These are phyloP conservation scores for Yamadazyma dushanensis DNA, from an alignment of 1,139 yeast genomes.

Conservation along the genomic window DNA sequence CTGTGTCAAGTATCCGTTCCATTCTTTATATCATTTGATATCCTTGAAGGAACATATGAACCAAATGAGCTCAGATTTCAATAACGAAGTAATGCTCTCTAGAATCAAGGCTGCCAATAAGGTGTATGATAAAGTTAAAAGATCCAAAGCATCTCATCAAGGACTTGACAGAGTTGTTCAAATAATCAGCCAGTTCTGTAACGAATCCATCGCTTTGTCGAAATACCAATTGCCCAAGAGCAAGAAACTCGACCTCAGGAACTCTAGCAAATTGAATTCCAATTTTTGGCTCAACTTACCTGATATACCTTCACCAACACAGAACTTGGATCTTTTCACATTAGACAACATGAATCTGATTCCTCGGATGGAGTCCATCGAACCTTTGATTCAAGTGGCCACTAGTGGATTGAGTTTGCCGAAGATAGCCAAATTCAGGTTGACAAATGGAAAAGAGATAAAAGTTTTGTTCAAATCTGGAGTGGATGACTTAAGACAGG, in stretches of 20 bases:
- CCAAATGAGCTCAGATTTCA: constrained; percentile 23
- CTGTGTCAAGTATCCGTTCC: constrained; percentile 71
- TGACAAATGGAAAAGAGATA: constrained; percentile 59
- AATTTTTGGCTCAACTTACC: constrained; percentile 61
- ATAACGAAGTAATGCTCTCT: constrained; percentile 37
- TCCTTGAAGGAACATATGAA: constrained; percentile 52
- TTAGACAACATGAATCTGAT: constrained; percentile 33
- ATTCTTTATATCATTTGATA: constrained; percentile 66
- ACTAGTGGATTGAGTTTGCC: constrained; percentile 85
- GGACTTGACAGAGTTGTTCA: constrained; percentile 5
- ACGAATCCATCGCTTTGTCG: constrained; percentile 53
- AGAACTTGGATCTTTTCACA: constrained; percentile 39
- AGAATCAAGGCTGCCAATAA: constrained; percentile 41
- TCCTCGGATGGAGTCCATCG: constrained; percentile 49
- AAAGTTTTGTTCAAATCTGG: constrained; percentile 77
- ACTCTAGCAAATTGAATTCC: constrained; percentile 37
- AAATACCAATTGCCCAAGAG: constrained; percentile 40
- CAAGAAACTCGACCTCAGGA: constrained; percentile 34
- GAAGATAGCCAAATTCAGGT: constrained; percentile 59
- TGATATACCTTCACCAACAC: constrained; percentile 70
- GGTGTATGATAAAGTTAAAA: constrained; percentile 2
- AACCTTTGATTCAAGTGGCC: constrained; percentile 56
- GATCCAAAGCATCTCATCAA: background rate
- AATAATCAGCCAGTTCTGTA: constrained; percentile 48
- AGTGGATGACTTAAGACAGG: constrained; percentile 90